Evolutionary conservation across 2,329 filamentous ascomycete genomes (phyloP).

Genomic region (Dactylellina parvicollis): DNA sequence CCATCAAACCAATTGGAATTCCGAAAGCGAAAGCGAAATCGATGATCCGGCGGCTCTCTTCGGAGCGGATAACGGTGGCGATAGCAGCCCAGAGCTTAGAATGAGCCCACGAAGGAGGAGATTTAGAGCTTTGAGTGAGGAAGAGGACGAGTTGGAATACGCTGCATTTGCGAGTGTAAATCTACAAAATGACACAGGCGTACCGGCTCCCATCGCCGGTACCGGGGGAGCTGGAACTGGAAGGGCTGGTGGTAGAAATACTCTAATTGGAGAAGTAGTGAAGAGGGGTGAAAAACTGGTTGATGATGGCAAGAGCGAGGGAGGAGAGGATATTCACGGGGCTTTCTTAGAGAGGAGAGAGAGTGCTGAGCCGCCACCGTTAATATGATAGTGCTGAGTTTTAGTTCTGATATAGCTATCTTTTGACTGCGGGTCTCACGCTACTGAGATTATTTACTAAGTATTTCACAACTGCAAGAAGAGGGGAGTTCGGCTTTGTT

Average conservation of each 20-base stretch:
- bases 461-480: too few relatives aligned
- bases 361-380: constrained; percentile 12
- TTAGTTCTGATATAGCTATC: neutral
- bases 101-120: constrained; percentile 40
- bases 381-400: constrained; percentile 10
- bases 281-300: constrained; percentile 8
- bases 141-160: constrained; percentile 50
- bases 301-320: constrained; percentile 11
- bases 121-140: constrained; percentile 28
- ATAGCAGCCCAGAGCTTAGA: constrained; percentile 42
- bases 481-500: neutral
- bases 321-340: constrained; percentile 37
- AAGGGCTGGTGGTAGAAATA: constrained; percentile 34
- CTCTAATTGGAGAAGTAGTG: constrained; percentile 39
- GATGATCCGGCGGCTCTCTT: constrained; percentile 50
- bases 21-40: constrained; percentile 50
- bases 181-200: constrained; percentile 1
- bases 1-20: constrained; percentile 43
- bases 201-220: neutral
- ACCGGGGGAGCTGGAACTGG: constrained; percentile 7
- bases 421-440: neutral
- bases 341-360: constrained; percentile 45
- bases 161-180: constrained; percentile 46
- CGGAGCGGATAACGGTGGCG: constrained; percentile 20
- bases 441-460: too few relatives aligned